phyloP scores from a whole-genome alignment of 495 filamentous ascomycete species.

The Penicillium manginii region DNA sequence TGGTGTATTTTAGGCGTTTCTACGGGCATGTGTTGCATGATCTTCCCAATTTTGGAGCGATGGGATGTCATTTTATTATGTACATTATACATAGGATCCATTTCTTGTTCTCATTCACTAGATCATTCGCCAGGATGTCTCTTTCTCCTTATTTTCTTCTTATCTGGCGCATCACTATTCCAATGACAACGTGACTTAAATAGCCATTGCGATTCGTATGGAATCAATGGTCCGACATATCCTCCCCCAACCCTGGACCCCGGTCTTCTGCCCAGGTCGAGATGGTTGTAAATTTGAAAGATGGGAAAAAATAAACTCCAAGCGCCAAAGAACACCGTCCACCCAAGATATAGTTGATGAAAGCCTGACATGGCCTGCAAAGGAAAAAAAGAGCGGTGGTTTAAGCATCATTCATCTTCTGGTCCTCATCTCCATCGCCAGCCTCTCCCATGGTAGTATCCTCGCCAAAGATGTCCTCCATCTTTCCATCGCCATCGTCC shows the following conservation, averaged over 20 bases:
- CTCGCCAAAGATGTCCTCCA: conserved; percentile 64
- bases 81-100: conserved; percentile 30
- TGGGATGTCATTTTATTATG: conserved; percentile 26
- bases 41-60: conserved; percentile 21
- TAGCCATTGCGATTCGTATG: conserved; percentile 1
- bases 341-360: conserved; percentile 4
- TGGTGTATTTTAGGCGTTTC: conserved; percentile 29
- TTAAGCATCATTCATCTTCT: conserved; percentile 55
- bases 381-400: neutral
- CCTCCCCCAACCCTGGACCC: neutral
- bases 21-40: conserved; percentile 34
- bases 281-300: conserved; percentile 8
- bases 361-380: conserved; percentile 8
- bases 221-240: neutral
- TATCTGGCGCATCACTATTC: neutral
- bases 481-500: conserved; percentile 60
- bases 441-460: conserved; percentile 52
- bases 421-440: conserved; percentile 44
- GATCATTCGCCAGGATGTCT: conserved; percentile 11
- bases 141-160: neutral
- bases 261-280: conserved; percentile 12
- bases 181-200: neutral
- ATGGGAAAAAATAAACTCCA: conserved; percentile 14
- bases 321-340: conserved; percentile 32
- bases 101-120: conserved; percentile 15